A percentile compares a stretch with the other conserved stretches of the same genome.
Conservation (phyloP, 768 basidiomycete genomes). For the Cystobasidium ongulense region DNA sequence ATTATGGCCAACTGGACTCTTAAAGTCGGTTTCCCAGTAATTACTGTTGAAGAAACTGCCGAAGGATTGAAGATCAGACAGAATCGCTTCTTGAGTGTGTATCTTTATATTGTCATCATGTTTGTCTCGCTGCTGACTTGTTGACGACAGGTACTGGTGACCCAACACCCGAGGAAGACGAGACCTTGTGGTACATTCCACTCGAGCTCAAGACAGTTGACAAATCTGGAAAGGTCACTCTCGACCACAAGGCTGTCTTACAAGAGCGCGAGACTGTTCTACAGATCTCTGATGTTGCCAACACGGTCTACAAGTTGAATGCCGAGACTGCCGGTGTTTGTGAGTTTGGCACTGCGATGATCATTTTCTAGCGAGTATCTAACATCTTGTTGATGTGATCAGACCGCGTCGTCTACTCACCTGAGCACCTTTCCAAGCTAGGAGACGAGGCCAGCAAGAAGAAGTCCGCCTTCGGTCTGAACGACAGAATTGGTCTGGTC, state of each 20-base stretch:
- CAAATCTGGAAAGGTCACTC: conserved; percentile 52
- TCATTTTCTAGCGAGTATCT: no score
- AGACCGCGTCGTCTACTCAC: conserved; percentile 69
- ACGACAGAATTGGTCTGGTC: conserved; percentile 75
- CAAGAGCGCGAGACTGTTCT: conserved; percentile 61
- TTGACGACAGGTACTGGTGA: conserved; percentile 49
- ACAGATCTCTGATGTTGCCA: conserved; percentile 59
- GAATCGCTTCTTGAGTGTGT: conserved; percentile 65
- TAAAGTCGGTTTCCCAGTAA: conserved; percentile 82
- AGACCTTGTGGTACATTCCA: conserved; percentile 85
- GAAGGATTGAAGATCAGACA: conserved; percentile 71
- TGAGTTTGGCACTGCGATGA: conserved; percentile 47
- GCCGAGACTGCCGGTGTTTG: conserved; percentile 77
- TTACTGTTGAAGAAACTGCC: conserved; percentile 69
- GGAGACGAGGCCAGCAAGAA: conserved; percentile 67
- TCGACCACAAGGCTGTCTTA: conserved; percentile 62
- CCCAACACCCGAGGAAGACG: conserved; percentile 69
- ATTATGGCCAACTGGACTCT: conserved; percentile 90
- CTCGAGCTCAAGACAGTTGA: conserved; percentile 62
- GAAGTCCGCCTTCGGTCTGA: conserved; percentile 61
- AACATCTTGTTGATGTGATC: conserved; percentile 1
- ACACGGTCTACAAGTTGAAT: conserved; percentile 74
- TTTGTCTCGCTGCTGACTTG: not conserved
- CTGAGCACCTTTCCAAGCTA: conserved; percentile 67
- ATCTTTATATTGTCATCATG: not conserved